Conservation (phyloP, 164 flowering plant species). For the Saururus chinensis region DNA sequence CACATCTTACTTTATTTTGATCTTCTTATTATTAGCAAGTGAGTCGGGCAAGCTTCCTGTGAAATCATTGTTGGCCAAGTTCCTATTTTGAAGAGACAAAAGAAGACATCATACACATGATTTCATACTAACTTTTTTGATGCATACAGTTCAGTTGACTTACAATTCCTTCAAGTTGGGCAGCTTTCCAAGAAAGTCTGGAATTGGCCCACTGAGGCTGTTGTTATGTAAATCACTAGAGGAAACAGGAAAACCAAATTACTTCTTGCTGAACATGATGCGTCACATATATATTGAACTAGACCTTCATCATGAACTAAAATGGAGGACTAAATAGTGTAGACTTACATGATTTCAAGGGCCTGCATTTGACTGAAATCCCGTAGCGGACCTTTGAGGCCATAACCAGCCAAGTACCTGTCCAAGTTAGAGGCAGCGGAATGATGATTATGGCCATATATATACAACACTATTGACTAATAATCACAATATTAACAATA, state of each 20-base stretch:
- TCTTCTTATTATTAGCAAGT: not conserved
- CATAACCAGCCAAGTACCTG: slow-evolving; percentile 9
- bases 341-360: slow-evolving; percentile 11
- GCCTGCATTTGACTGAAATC: slow-evolving; percentile 13
- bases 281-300: too few species aligned
- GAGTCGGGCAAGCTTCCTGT: slow-evolving; percentile 4
- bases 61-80: slow-evolving; percentile 1
- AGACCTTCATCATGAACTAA: not conserved
- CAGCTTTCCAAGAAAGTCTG: slow-evolving; percentile 30
- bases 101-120: not conserved
- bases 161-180: slow-evolving; percentile 24
- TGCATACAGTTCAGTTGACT: slow-evolving; percentile 5
- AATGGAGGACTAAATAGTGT: not conserved
- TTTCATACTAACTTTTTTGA: not conserved
- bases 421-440: not conserved
- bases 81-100: not conserved
- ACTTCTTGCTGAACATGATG: not conserved
- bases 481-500: too few species aligned
- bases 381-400: slow-evolving; percentile 1
- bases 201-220: slow-evolving; percentile 21
- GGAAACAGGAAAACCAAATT: not conserved
- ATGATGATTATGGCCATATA: not conserved
- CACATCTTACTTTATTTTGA: not conserved
- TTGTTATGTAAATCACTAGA: slow-evolving; percentile 19
- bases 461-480: not conserved